Conservation (phyloP, 176 grass and related monocot genomes). For the Rhynchospora tenuis region DNA sequence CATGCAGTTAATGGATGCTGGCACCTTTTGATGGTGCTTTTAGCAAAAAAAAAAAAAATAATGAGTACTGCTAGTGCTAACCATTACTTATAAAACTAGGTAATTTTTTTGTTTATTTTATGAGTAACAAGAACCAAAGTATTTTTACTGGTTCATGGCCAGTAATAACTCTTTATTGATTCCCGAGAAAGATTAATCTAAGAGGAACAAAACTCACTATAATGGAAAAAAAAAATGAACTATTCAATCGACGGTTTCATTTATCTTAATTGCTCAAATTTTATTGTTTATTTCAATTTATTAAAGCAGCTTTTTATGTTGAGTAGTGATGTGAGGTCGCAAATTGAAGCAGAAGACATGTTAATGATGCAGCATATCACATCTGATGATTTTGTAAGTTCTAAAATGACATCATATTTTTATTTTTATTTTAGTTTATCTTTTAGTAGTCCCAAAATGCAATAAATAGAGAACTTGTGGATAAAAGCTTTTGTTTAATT, state of each 20-base stretch:
- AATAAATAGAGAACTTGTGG: neutral
- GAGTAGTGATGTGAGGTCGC: slow-evolving; percentile 63
- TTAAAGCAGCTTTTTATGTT: neutral
- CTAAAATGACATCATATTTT: slow-evolving; percentile 1
- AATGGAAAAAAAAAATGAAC: neutral
- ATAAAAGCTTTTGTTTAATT: neutral
- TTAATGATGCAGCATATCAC: slow-evolving; percentile 70
- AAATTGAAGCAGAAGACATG: slow-evolving; percentile 74
- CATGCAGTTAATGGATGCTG: no score
- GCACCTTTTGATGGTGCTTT: no score
- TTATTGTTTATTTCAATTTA: neutral
- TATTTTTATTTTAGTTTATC: neutral
- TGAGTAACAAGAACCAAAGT: neutral
- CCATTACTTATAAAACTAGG: no score
- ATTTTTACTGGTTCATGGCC: neutral
- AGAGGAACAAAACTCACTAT: neutral
- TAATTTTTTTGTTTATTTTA: slow-evolving; percentile 12
- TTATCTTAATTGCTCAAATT: neutral
- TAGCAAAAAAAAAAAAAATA: no score
- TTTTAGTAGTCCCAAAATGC: neutral
- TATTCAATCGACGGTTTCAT: neutral
- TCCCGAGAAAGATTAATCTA: neutral
- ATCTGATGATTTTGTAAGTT: slow-evolving; percentile 75
- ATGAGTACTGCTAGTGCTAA: no score
- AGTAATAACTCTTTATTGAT: neutral